Conservation (phyloP, 2,329 filamentous ascomycete genomes). For the Pestalotiopsis fici region DNA sequence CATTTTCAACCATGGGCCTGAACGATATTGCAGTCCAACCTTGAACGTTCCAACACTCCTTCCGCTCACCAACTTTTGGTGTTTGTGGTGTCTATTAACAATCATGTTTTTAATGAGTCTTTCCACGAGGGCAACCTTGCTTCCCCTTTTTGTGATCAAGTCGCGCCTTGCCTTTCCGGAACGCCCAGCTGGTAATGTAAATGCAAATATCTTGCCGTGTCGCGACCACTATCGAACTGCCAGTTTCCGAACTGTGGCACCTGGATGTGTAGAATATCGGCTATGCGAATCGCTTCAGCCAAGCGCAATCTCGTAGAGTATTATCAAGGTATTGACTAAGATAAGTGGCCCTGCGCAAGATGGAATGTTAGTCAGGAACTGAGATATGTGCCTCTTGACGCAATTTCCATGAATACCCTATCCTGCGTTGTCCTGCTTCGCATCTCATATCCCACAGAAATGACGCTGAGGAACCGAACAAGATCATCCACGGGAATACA, state of each 20-base stretch:
- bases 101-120: not conserved
- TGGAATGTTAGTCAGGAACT: not conserved
- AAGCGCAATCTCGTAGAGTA: conserved; percentile 77
- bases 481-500: not conserved
- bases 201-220: not conserved
- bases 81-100: not conserved
- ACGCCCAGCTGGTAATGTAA: conserved; percentile 8
- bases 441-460: no score
- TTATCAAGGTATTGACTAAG: conserved; percentile 78
- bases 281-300: conserved; percentile 45
- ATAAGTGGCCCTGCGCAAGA: conserved; percentile 73
- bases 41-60: not conserved
- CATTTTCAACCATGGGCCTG: not conserved
- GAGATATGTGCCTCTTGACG: not conserved
- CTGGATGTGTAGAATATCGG: not conserved
- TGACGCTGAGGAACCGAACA: no score
- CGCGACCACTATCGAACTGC: not conserved
- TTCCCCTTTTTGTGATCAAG: not conserved
- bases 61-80: not conserved
- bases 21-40: not conserved
- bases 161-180: not conserved
- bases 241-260: no score
- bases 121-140: not conserved
- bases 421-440: no score
- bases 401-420: no score